Percentiles rank a stretch among this genome's conserved stretches.
phyloP scores from a whole-genome alignment of 2,329 filamentous ascomycete species.

The Zymoseptoria crescenta region DNA sequence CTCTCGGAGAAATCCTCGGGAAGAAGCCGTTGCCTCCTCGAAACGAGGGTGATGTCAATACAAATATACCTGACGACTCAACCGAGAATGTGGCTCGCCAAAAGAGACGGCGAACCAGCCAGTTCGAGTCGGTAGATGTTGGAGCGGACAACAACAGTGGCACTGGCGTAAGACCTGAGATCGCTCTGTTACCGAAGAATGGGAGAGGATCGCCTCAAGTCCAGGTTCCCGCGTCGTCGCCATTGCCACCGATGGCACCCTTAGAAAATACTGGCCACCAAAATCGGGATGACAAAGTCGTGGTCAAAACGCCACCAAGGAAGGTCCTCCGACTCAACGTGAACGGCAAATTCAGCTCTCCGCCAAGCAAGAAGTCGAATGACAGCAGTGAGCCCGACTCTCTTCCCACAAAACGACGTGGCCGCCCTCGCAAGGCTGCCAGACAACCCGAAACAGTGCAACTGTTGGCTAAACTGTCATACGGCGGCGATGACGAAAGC shows the following conservation, averaged over 20 bases:
- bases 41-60: neutral
- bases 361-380: conserved; percentile 28
- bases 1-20: conserved; percentile 22
- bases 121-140: conserved; percentile 13
- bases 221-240: conserved; percentile 18
- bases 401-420: conserved; percentile 22
- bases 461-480: conserved; percentile 34
- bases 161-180: neutral
- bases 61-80: neutral
- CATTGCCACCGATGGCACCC: conserved; percentile 3
- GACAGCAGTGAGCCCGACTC: conserved; percentile 9
- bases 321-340: conserved; percentile 36
- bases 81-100: conserved; percentile 22
- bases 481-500: conserved; percentile 45
- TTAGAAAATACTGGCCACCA: neutral
- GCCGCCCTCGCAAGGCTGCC: conserved; percentile 24
- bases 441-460: conserved; percentile 9
- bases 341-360: conserved; percentile 40
- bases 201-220: conserved; percentile 11
- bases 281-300: neutral
- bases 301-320: conserved; percentile 21
- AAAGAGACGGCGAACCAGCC: conserved; percentile 34
- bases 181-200: neutral
- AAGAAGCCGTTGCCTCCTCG: conserved; percentile 10
- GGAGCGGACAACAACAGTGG: conserved; percentile 1